phyloP scores from a whole-genome alignment of 2,329 filamentous ascomycete genomes.

The Cladosporium oxysporum region DNA sequence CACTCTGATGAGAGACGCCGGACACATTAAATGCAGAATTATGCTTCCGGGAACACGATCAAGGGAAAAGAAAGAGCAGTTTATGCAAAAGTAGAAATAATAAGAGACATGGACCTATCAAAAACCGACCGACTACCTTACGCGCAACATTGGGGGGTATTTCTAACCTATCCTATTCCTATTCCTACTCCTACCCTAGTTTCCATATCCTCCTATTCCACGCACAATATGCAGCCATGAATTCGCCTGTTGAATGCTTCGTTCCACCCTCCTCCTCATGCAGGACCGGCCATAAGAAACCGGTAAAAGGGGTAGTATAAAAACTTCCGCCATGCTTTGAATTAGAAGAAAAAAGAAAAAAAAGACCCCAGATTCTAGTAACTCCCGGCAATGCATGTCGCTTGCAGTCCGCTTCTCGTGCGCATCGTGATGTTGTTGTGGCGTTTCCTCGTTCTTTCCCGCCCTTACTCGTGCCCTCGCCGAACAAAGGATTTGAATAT shows the following conservation, averaged over 20 bases:
- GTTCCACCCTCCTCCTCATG: not conserved
- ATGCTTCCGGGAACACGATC: too few species aligned
- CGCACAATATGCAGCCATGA: not conserved
- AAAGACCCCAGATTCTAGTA: not conserved
- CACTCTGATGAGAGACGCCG: not conserved
- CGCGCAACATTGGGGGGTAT: conserved; percentile 2
- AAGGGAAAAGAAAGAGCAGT: not conserved
- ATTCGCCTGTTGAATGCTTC: not conserved
- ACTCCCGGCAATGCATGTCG: conserved; percentile 10
- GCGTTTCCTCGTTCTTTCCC: not conserved
- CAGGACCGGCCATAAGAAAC: not conserved
- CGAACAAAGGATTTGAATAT: not conserved
- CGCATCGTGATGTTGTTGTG: not conserved
- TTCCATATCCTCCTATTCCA: not conserved
- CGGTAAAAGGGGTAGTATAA: not conserved
- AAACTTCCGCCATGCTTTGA: not conserved
- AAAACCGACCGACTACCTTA: not conserved
- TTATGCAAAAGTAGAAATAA: not conserved
- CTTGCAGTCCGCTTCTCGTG: conserved; percentile 10
- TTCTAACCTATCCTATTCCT: not conserved
- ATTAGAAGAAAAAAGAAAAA: not conserved
- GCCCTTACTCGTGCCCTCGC: not conserved
- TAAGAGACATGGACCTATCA: not conserved
- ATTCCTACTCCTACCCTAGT: not conserved
- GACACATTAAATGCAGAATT: not conserved